Evolutionary conservation across 2,329 filamentous ascomycete genomes (phyloP), one percentile per base, ranked within the genome.

Genomic region (Fusarium pseudoanthophilum): DNA sequence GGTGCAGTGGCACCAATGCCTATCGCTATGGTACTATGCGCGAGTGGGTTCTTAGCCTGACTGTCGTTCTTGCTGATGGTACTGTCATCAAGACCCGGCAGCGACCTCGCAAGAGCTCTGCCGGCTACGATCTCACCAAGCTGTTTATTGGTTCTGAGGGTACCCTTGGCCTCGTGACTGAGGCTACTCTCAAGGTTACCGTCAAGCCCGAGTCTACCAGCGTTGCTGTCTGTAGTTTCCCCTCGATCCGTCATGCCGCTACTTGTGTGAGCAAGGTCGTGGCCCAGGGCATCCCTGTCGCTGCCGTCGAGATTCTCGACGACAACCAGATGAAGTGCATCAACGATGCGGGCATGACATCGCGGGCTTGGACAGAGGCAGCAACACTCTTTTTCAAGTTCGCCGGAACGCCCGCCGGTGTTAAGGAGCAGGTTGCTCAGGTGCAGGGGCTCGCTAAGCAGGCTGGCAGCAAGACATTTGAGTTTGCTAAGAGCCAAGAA

Each of bases 11-110:
- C 67, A 97, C 95, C 20, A 97, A 97, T 80, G 92, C 95, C 21
- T 97, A 97, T 84, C 89, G 95, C 65, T 97, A 97, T 81, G 95
- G 95, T 71, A 97, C 95, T 5, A 97, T 97, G 94, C 91, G 93
- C 71, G 95, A 97, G 80, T 97, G 95, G 95, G 95, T 97, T 18
- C 84, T 97, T 28, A 92, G 90, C 60, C 83, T 97, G 74, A 97
- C 95, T 0, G 93, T 97, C 8, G 95, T 97, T 16, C 87, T 97
- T 77, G 95, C 95, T 24, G 95, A 97, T 81, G 95, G 95, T 56
- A 97, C 95, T 3, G 83, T 97, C 58, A 92, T 98, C 83, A 95
- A 95, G 86, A 98, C 95, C 16, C 88, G 93, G 71, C 94, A 97
- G 82, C 89, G 95, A 55, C 94, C 95, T 16, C 89, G 95, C 75